phyloP scores from a whole-genome alignment of 208 protist genomes.

The Strigomonas culicis region DNA sequence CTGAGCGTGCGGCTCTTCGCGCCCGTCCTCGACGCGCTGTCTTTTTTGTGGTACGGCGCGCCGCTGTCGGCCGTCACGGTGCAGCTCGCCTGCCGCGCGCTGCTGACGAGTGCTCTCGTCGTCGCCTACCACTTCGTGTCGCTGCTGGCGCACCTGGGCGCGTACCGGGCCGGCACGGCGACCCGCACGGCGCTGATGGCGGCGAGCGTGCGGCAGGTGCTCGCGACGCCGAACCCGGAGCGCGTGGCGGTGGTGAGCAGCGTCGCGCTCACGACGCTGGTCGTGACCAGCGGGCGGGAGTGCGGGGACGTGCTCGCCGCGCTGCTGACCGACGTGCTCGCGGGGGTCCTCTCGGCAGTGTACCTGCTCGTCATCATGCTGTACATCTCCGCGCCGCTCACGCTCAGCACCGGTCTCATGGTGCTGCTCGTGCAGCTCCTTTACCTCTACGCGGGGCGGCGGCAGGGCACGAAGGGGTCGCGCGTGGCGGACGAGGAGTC shows the following conservation, averaged over 20 bases:
- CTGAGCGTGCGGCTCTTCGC: constrained; percentile 19
- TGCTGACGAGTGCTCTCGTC: constrained; percentile 33
- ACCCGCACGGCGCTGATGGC: constrained; percentile 34
- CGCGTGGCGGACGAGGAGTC: constrained; percentile 38
- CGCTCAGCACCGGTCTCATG: constrained; percentile 34
- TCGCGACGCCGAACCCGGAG: constrained; percentile 35
- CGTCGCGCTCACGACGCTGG: constrained; percentile 42
- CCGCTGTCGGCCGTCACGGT: constrained; percentile 12
- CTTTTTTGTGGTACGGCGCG: constrained; percentile 10
- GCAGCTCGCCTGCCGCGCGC: constrained; percentile 34
- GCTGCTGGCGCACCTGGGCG: constrained; percentile 39
- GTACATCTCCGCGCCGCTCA: constrained; percentile 56
- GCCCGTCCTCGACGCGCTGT: constrained; percentile 16
- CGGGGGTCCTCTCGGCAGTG: constrained; percentile 22
- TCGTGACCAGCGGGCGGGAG: constrained; percentile 35
- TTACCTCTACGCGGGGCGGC: constrained; percentile 34
- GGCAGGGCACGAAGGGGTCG: constrained; percentile 25
- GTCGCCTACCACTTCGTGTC: constrained; percentile 44
- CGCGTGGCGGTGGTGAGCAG: constrained; percentile 48
- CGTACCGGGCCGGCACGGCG: constrained; percentile 37
- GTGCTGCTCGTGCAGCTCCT: constrained; percentile 42
- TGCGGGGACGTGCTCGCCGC: constrained; percentile 34
- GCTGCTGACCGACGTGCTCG: constrained; percentile 58
- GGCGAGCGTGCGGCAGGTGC: constrained; percentile 28
- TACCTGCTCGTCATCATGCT: constrained; percentile 36